phyloP scores from a whole-genome alignment of 345 rosid species.

The Lumnitzera racemosa region DNA sequence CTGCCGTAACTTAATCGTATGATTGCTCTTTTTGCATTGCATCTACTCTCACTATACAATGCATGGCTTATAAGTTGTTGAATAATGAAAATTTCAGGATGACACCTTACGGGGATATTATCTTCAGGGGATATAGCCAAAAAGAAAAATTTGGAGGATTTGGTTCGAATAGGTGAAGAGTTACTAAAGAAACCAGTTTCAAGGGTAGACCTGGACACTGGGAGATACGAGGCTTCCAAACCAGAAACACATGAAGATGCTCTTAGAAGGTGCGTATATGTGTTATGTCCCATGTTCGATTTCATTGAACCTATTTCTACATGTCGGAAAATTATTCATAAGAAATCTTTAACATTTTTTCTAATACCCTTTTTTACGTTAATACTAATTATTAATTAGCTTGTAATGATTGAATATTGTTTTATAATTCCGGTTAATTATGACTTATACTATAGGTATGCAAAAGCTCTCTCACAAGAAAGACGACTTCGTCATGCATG shows the following conservation, averaged over 20 bases:
- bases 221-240: constrained; percentile 12
- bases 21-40: no score
- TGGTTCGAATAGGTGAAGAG: constrained; percentile 17
- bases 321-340: no score
- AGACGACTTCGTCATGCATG: constrained; percentile 5
- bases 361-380: no score
- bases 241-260: constrained; percentile 28
- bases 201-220: constrained; percentile 23
- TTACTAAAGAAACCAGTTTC: constrained; percentile 34
- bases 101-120: constrained; percentile 13
- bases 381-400: no score
- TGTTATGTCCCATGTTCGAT: no score
- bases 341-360: no score
- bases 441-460: constrained; percentile 3
- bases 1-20: no score
- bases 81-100: constrained; percentile 11
- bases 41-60: no score
- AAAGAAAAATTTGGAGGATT: constrained; percentile 16
- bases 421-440: no score
- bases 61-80: no score
- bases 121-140: constrained; percentile 23
- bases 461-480: constrained; percentile 8
- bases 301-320: no score
- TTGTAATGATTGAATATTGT: no score
- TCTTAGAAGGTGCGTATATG: constrained; percentile 14